Evolutionary conservation across 78 protist genomes (phyloP).

Genomic region (Dictyostelium purpureum): DNA sequence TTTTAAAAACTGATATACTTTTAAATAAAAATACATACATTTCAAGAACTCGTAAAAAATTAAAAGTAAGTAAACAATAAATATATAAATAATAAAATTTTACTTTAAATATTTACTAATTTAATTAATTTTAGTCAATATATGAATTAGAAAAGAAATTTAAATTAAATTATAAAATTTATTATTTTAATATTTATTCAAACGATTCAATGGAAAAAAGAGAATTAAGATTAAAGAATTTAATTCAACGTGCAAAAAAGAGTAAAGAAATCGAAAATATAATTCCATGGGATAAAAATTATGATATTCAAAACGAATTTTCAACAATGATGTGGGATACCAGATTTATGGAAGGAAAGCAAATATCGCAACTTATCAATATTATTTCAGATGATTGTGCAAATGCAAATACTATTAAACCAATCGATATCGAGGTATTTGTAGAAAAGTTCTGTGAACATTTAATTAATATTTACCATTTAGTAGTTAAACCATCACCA

Average conservation of each 20-base stretch:
- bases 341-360: constrained; percentile 56
- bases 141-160: neutral
- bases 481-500: neutral
- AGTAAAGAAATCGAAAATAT: neutral
- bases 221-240: neutral
- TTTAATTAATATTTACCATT: neutral
- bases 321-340: constrained; percentile 7
- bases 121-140: neutral
- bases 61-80: constrained; percentile 10
- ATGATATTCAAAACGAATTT: constrained; percentile 18
- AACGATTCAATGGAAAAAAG: constrained; percentile 25
- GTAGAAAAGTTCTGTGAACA: constrained; percentile 34
- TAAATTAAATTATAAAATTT: constrained; percentile 22
- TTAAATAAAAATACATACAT: constrained; percentile 9
- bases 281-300: constrained; percentile 63
- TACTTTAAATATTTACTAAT: neutral
- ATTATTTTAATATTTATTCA: neutral
- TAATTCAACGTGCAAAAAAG: neutral
- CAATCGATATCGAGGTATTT: constrained; percentile 64
- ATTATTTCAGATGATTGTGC: constrained; percentile 23
- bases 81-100: neutral
- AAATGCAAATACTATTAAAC: constrained; percentile 8
- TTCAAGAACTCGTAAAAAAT: neutral
- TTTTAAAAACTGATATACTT: constrained; percentile 22
- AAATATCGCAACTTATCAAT: constrained; percentile 22